Evolutionary conservation across 306 rosid genomes (phyloP).

Genomic region (Quillaja saponaria): DNA sequence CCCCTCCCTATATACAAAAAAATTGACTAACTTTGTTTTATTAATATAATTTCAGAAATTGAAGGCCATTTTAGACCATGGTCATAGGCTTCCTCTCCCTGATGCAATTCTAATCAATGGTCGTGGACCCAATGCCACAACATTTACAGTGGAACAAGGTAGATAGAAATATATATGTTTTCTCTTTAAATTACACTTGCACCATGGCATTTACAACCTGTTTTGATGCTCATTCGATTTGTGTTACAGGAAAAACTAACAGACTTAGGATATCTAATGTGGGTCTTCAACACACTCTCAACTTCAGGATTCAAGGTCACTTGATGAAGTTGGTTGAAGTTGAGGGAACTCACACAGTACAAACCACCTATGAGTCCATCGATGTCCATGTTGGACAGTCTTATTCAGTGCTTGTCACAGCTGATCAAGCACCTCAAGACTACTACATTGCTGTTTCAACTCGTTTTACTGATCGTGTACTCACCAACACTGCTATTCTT

Average conservation of each 20-base stretch:
- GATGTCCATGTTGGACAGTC: constrained; percentile 95
- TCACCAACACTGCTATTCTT: constrained; percentile 64
- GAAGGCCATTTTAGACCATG: constrained; percentile 56
- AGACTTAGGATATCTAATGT: constrained; percentile 88
- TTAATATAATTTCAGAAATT: constrained; percentile 48
- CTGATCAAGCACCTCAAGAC: constrained; percentile 71
- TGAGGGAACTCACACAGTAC: constrained; percentile 90
- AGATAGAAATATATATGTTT: not conserved
- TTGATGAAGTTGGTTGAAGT: constrained; percentile 79
- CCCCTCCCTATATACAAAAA: not conserved
- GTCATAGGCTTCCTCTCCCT: constrained; percentile 77
- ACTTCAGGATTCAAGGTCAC: constrained; percentile 83
- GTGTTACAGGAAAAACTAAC: constrained; percentile 72
- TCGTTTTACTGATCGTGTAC: constrained; percentile 53
- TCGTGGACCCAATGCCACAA: constrained; percentile 52
- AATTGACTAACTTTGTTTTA: not conserved
- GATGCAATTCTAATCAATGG: constrained; percentile 76
- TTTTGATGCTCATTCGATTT: not conserved
- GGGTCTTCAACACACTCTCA: constrained; percentile 75
- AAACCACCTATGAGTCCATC: constrained; percentile 66
- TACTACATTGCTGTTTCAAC: constrained; percentile 69
- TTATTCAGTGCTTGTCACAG: constrained; percentile 81
- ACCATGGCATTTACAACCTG: not conserved
- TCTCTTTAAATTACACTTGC: not conserved
- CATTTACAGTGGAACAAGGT: constrained; percentile 78